Evolutionary conservation across 148 eudicot species (phyloP), one percentile per base, ranked within the genome.

Genomic region (Cornus kousa): DNA sequence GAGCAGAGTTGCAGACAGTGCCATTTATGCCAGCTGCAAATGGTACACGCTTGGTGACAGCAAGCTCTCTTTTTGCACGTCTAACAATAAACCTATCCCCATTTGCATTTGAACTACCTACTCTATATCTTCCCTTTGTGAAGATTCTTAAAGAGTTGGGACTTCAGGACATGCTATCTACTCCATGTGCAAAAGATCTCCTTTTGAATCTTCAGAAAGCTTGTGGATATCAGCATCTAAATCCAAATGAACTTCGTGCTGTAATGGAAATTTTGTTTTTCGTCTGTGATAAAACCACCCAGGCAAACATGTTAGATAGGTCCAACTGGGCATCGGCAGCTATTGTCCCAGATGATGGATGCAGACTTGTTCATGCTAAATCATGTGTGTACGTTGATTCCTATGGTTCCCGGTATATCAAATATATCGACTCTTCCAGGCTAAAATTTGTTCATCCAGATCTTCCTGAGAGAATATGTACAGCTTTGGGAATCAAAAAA

Each of bases 21-120:
- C 94, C 99, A 64, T 97, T 97, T 88, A 84, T 97, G 82, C 95
- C 99, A 72, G 98, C 97, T 82, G 99, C 99, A 82, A 97, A 97
- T 91, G 98, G 99, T 73, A 97, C 99, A 32, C 94, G 99, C 78
- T 86, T 97, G 83, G 97, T 97, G 81, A 90, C 88, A 80, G 93
- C 96, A 67, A 88, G 87, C 81, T 92, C 90, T 75, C 97, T 97
- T 72, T 97, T 90, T 86, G 94, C 88, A 43, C 98, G 89, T 48
- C 84, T 97, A 77, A 85, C 93, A 19, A 94, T 94, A 68, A 97
- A 94, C 84, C 92, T 97, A 75, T 97, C 98, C 67, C 99, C 99
- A 16, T 97, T 97, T 83, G 97, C 90, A 79, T 97, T 97, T 87
- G 99, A 97, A 86, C 95, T 97, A 74, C 95, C 98, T 75, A 70